phyloP scores from a whole-genome alignment of 768 basidiomycete genomes.

The Tubosaeta sp. region DNA sequence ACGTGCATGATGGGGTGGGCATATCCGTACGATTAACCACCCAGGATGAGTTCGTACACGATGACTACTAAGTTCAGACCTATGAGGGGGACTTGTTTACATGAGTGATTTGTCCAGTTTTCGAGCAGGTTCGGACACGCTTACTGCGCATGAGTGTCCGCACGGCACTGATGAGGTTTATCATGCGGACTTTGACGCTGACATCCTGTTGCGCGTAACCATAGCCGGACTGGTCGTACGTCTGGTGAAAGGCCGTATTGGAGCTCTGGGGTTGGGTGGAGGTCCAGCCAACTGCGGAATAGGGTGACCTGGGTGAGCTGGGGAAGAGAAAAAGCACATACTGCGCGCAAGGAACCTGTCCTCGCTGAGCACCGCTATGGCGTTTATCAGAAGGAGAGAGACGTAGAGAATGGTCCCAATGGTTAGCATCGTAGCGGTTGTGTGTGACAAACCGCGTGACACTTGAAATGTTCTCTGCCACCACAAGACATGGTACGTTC shows the following conservation, averaged over 20 bases:
- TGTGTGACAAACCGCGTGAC: conserved; percentile 20
- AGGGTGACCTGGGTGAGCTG: conserved; percentile 14
- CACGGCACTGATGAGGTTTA: conserved; percentile 92
- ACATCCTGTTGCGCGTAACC: conserved; percentile 53
- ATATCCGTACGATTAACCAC: conserved; percentile 36
- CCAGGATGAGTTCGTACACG: conserved; percentile 74
- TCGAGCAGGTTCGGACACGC: conserved; percentile 34
- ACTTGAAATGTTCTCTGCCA: conserved; percentile 8
- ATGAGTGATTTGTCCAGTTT: conserved; percentile 17
- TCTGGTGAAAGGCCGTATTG: conserved; percentile 57
- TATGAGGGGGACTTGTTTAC: conserved; percentile 80
- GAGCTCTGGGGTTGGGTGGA: conserved; percentile 56
- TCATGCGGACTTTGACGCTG: conserved; percentile 77
- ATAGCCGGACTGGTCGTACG: conserved; percentile 64
- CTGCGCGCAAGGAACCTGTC: conserved; percentile 93
- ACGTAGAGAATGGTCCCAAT: conserved; percentile 82
- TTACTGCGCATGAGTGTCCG: conserved; percentile 96
- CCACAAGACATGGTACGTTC: conserved; percentile 23
- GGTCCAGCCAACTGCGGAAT: conserved; percentile 79
- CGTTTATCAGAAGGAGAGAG: conserved; percentile 84
- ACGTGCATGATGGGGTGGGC: conserved; percentile 10
- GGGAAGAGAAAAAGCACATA: conserved; percentile 37
- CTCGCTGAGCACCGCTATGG: conserved; percentile 92
- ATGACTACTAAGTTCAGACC: conserved; percentile 83
- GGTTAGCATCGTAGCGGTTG: conserved; percentile 40